Base-by-base conservation (phyloP, 2,329 filamentous ascomycete genomes). In the Mycogone perniciosa region DNA sequence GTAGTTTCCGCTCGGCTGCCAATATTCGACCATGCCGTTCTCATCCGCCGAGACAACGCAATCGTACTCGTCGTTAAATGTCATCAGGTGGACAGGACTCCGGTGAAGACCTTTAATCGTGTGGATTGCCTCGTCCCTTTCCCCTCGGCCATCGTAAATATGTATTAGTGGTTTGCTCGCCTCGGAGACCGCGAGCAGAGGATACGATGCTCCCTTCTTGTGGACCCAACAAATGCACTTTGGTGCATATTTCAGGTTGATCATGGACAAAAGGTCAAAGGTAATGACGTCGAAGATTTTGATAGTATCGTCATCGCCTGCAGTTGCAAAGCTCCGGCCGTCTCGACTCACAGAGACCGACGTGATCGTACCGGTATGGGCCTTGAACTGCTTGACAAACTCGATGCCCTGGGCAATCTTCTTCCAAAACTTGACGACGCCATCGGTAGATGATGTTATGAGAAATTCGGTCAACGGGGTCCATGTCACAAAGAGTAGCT, bases 361-460 rank as follows among this genome's bases (percentile, higher is more conserved):
- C 54, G 77, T 83, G 63, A 97, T 89, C 64, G 95, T 89, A 46
- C 89, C 88, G 51, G 80, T 77, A 70, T 99, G 95, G 6, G 93
- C 91, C 64, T 85, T 86, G 73, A 96, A 99, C 71, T 99, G 91
- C 71, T 99, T 99, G 48, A 97, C 92, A 64, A 99, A 99, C 71
- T 99, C 95, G 52, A 99, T 88, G 1, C 89, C 89, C 33, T 88
- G 84, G 2, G 82, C 85, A 57, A 88, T 81, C 73, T 99, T 99
- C 74, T 99, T 99, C 93, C 93, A 99, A 68, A 99, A 99, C 69
- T 99, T 99, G 60, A 97, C 92, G 1, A 92, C 86, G n/a, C 95
- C 95, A 65, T 99, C 93, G 40, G 88, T 73, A 0, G 93, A 97
- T 54, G 88, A 89, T 1, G 93, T 99, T 56, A 99, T 93, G 35